Evolutionary conservation across 805 yeast species (phyloP).

Genomic region (Geotrichum ghanense): DNA sequence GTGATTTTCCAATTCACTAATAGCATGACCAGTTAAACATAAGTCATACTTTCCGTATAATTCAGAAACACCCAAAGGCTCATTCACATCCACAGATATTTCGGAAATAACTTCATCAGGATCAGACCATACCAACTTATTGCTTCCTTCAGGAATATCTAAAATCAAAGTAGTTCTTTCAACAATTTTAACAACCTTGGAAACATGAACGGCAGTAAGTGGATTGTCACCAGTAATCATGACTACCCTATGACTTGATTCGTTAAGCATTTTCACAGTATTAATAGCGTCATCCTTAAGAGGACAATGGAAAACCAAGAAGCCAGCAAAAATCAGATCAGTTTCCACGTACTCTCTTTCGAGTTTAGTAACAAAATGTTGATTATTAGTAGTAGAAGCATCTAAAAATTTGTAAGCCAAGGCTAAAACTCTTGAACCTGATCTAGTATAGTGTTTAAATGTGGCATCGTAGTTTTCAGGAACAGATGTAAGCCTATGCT

Average conservation of each 20-base stretch:
- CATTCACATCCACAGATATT: constrained; percentile 39
- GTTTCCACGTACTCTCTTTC: constrained; percentile 70
- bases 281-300: constrained; percentile 87
- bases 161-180: constrained; percentile 75
- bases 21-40: constrained; percentile 89
- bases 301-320: constrained; percentile 95
- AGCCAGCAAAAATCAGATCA: constrained; percentile 73
- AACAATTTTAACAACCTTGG: constrained; percentile 81
- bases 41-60: constrained; percentile 64
- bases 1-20: constrained; percentile 54
- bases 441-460: constrained; percentile 81
- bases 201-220: constrained; percentile 95
- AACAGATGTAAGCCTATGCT: constrained; percentile 54
- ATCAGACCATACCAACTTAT: constrained; percentile 71
- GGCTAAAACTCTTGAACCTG: constrained; percentile 96
- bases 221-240: constrained; percentile 99
- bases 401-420: constrained; percentile 72
- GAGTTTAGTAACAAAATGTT: constrained; percentile 39
- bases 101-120: constrained; percentile 65
- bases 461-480: constrained; percentile 77
- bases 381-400: constrained; percentile 19
- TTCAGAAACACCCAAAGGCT: constrained; percentile 37
- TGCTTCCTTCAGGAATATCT: constrained; percentile 65
- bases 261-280: constrained; percentile 84
- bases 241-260: constrained; percentile 87